phyloP scores from a whole-genome alignment of 768 basidiomycete species.

The Lentinula sp. region DNA sequence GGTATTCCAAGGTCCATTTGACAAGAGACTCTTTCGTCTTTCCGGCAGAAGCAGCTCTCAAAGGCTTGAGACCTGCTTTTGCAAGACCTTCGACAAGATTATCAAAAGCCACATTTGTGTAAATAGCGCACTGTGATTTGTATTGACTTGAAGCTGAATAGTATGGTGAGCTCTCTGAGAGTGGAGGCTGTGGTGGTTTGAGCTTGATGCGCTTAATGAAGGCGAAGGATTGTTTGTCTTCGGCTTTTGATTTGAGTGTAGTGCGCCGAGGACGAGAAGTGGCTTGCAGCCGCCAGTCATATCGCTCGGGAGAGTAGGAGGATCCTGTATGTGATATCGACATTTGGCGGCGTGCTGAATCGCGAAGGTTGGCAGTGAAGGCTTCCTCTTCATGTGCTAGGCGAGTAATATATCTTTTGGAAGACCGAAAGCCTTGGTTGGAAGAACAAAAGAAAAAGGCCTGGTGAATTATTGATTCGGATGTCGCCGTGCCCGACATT shows the following conservation, averaged over 20 bases:
- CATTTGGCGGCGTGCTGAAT: too few relatives aligned
- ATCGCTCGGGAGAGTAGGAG: slow-evolving; percentile 23
- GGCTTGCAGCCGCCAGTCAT: slow-evolving; percentile 60
- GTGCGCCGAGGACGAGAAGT: slow-evolving; percentile 16
- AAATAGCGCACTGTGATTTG: slow-evolving; percentile 58
- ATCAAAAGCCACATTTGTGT: slow-evolving; percentile 91
- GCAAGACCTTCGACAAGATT: slow-evolving; percentile 78
- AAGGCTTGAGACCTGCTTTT: slow-evolving; percentile 54
- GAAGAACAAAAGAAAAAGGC: not conserved
- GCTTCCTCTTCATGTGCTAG: not conserved
- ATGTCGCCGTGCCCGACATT: slow-evolving; percentile 11
- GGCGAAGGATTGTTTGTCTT: not conserved
- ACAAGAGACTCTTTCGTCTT: slow-evolving; percentile 52
- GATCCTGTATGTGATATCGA: not conserved
- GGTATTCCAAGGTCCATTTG: slow-evolving; percentile 56
- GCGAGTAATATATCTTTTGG: not conserved
- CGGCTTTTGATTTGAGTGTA: not conserved
- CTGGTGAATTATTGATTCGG: not conserved
- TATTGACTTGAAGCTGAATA: slow-evolving; percentile 50
- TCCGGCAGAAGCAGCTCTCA: slow-evolving; percentile 68
- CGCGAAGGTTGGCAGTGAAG: not conserved
- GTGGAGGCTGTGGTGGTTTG: slow-evolving; percentile 24
- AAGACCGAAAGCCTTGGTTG: not conserved
- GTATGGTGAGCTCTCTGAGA: slow-evolving; percentile 32
- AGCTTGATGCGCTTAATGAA: slow-evolving; percentile 33